Base-by-base conservation (phyloP, 2,329 filamentous ascomycete genomes). In the Aspergillus vadensis region DNA sequence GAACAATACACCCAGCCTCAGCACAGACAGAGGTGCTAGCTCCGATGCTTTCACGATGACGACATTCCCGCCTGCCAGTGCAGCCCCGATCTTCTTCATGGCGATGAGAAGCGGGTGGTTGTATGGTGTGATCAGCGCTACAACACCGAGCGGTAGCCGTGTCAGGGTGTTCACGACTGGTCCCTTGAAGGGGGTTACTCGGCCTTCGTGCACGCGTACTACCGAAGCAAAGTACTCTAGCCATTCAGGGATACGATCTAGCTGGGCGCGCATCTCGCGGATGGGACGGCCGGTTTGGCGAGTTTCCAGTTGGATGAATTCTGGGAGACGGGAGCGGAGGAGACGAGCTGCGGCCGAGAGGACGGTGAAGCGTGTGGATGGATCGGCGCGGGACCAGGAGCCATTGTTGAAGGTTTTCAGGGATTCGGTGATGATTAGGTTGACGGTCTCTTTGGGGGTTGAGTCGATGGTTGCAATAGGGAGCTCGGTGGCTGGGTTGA, bases 201-300 rank as follows among this genome's bases (percentile, higher is more conserved):
- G 76, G 2, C 86, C 83, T 74, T 90, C 86, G 68, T 90, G 86
- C 1, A 85, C 87, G n/a, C 88, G 84, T 32, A 89, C 81, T 1
- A 90, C 70, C 0, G 87, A 81, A 1, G 88, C 87, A 68, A 88
- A 91, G 76, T 91, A 91, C 61, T 84, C 86, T 75, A 91, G 86
- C 88, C 88, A 91, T 60, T 75, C 74, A 4, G 75, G 72, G 2
- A 78, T 67, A 47, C 86, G 84, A 1, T 86, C 82, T 0, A 91
- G 79, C 70, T 91, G 89, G 1, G 88, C 87, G 52, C 82, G 81
- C 87, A 91, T 90, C 72, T 91, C 89, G 25, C 88, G 85, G 27
- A 88, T 79, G 0, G 85, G 85, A 0, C 88, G 85, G 2, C 89
- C 89, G 0, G 88, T 91, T 72, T 91, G 88, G 36, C 74, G 77